Evolutionary conservation across 2,329 filamentous ascomycete genomes (phyloP).

Genomic region (Cordyceps militaris): DNA sequence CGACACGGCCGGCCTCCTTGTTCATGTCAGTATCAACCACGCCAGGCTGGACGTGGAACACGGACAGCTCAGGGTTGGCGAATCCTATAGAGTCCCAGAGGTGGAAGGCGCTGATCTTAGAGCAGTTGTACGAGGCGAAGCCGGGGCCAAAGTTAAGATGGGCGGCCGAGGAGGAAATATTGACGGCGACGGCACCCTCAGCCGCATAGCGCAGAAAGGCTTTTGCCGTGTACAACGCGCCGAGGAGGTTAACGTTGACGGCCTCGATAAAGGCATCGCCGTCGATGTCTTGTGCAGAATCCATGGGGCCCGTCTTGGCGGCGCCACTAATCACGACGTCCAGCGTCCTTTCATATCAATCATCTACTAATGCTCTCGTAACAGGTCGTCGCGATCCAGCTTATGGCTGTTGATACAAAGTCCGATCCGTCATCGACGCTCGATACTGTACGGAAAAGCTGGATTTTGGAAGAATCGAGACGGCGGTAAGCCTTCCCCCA

Average conservation of each 20-base stretch:
- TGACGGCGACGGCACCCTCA: constrained; percentile 18
- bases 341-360: constrained; percentile 9
- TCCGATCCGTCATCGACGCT: not conserved
- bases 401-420: not conserved
- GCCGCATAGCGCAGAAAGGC: constrained; percentile 17
- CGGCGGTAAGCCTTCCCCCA: not conserved
- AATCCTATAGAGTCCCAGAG: constrained; percentile 34
- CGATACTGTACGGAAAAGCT: not conserved
- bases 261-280: constrained; percentile 20
- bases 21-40: constrained; percentile 26
- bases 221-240: constrained; percentile 18
- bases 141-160: constrained; percentile 16
- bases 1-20: not conserved
- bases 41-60: constrained; percentile 38
- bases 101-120: constrained; percentile 35
- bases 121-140: constrained; percentile 32
- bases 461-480: constrained; percentile 7
- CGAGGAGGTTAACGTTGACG: constrained; percentile 22
- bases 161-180: constrained; percentile 18
- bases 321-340: constrained; percentile 25
- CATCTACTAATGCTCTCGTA: not conserved
- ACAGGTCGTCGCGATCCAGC: not conserved
- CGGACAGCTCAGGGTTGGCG: constrained; percentile 32
- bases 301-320: constrained; percentile 16
- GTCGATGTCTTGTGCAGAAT: constrained; percentile 15